phyloP scores from a whole-genome alignment of 1,139 yeast species.

The Hyphopichia fennica region DNA sequence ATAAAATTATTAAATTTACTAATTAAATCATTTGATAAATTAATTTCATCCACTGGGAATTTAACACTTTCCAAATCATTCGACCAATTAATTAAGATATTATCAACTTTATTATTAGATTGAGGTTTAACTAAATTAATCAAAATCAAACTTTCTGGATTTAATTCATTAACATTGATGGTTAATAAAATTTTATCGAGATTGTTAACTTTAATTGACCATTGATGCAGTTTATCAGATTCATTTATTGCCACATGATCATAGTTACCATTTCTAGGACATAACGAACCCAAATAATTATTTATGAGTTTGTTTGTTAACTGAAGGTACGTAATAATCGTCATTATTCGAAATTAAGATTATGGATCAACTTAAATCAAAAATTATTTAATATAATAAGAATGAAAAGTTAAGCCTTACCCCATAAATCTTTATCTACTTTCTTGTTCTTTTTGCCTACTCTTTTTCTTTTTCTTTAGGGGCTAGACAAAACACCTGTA shows the following conservation, averaged over 20 bases:
- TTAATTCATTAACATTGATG: conserved; percentile 16
- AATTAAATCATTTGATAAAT: conserved; percentile 24
- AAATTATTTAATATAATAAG: too few relatives aligned
- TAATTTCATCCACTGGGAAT: conserved; percentile 28
- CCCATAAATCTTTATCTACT: too few relatives aligned
- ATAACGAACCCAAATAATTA: conserved; percentile 22
- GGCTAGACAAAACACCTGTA: background rate
- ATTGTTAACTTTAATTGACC: conserved; percentile 9
- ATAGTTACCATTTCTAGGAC: background rate
- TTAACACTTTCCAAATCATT: conserved; percentile 15
- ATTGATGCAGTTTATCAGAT: conserved; percentile 16
- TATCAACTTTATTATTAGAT: conserved; percentile 15
- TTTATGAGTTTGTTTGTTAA: conserved; percentile 25
- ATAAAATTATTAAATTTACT: conserved; percentile 17
- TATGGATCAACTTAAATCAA: too few relatives aligned
- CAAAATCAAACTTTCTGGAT: conserved; percentile 5
- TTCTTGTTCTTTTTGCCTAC: too few relatives aligned
- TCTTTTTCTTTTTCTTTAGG: too few relatives aligned
- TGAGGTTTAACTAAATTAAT: conserved; percentile 11
- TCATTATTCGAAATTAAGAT: conserved; percentile 4
- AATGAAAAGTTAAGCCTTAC: too few relatives aligned
- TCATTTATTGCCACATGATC: conserved; percentile 8
- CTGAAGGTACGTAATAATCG: conserved; percentile 22
- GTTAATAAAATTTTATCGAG: conserved; percentile 12
- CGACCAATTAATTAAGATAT: conserved; percentile 26